Base-by-base conservation (phyloP, 345 rosid species). In the Syzygium aqueum region DNA sequence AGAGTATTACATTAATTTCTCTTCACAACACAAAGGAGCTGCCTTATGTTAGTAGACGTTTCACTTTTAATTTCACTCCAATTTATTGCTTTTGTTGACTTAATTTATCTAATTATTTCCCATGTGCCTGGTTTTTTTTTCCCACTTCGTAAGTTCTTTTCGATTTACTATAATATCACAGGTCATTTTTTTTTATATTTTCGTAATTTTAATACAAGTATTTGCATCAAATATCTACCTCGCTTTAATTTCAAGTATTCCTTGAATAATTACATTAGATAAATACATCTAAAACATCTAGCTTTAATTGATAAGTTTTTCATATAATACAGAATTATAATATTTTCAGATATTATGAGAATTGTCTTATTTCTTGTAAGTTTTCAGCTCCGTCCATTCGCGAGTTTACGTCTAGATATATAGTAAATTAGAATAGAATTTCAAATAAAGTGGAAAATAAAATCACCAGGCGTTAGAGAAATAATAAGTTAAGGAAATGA, bases 251-350 rank as follows among this genome's bases (percentile, higher is more conserved):
- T 63, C 12, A 54, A 28, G 37, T n/a, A 63, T 63, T 3, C 73
- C 61, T 7, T 1, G 2, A 61, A n/a, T 15, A n/a, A 6, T 5
- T 6, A 6, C 17, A 13, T 6, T n/a, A 0, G 17, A 63, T 12
- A 63, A 63, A 61, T 14, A 13, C 19, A 61, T 27, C 37, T 63
- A n/a, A n/a, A n/a, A 6, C 2, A 28, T 14, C 40, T 28, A 7
- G 0, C 77, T 63, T 28, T 14, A 56, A 28, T 63, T 7, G 37
- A 63, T 63, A 14, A 28, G 3, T 14, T 28, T n/a, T 3, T 63
- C 19, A 63, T 63, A 63, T 28, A 13, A 28, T 28, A n/a, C 19
- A 14, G 21, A 63, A 3, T 13, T n/a, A 3, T 7, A 63, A 3
- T 63, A 28, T 2, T 65, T 65, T 28, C 0, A 0, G 14, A 2